Percentiles rank a stretch among this genome's conserved stretches.
phyloP scores from a whole-genome alignment of 2,329 filamentous ascomycete species.

The Fusarium marasasianum region DNA sequence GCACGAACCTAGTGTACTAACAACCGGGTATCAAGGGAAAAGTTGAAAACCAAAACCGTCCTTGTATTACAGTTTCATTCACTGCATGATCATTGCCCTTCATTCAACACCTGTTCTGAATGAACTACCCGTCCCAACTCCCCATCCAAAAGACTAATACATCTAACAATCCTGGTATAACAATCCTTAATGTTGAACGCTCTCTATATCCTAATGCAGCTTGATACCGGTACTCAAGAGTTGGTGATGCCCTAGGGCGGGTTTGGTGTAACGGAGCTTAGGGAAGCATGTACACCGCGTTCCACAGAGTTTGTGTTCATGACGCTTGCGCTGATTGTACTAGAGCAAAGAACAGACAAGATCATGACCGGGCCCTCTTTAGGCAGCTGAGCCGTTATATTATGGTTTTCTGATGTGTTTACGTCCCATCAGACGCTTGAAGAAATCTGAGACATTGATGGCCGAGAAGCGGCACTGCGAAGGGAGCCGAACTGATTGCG shows the following conservation, averaged over 20 bases:
- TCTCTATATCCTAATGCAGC: slow-evolving; percentile 7
- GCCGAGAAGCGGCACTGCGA: slow-evolving; percentile 51
- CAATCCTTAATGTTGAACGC: slow-evolving; percentile 2
- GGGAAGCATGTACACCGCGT: background rate
- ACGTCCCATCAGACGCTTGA: slow-evolving; percentile 52
- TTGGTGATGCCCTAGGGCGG: background rate
- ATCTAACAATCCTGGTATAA: slow-evolving; percentile 11
- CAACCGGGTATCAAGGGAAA: background rate
- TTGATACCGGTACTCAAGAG: slow-evolving; percentile 11
- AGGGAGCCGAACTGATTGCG: slow-evolving; percentile 57
- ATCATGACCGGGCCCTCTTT: background rate
- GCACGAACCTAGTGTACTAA: background rate
- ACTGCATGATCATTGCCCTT: slow-evolving; percentile 32
- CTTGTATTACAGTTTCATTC: slow-evolving; percentile 14
- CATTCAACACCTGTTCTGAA: slow-evolving; percentile 16
- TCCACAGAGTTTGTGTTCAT: background rate
- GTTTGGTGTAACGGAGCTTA: background rate
- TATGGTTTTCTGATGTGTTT: background rate
- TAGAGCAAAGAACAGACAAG: background rate
- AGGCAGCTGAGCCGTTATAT: background rate
- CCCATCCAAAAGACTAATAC: slow-evolving; percentile 16
- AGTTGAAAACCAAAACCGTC: background rate
- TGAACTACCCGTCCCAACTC: background rate
- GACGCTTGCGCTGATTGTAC: background rate
- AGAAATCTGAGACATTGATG: slow-evolving; percentile 65